phyloP scores from a whole-genome alignment of 495 filamentous ascomycete species.

The Penicillium pancosmium region DNA sequence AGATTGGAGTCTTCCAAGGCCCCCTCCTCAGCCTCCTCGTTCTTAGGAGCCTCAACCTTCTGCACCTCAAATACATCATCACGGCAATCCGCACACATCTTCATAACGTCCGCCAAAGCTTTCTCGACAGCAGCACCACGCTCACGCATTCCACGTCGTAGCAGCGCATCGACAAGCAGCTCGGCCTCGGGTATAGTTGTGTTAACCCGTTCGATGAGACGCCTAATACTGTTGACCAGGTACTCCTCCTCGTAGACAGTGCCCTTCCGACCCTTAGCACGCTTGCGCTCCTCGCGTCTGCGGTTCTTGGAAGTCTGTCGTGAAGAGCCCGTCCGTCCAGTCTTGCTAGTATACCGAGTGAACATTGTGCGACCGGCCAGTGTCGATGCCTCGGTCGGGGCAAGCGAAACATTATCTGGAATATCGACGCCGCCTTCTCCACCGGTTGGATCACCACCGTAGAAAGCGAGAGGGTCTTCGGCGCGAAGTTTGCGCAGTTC shows the following conservation, averaged over 20 bases:
- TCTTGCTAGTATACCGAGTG: slow-evolving; percentile 88
- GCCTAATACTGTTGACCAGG: slow-evolving; percentile 80
- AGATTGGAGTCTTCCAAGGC: slow-evolving; percentile 25
- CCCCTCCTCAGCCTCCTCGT: slow-evolving; percentile 18
- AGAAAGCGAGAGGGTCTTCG: slow-evolving; percentile 79
- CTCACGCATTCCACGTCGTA: slow-evolving; percentile 84
- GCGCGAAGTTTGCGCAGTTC: slow-evolving; percentile 80
- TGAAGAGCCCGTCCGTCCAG: slow-evolving; percentile 71
- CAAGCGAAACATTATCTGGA: slow-evolving; percentile 89
- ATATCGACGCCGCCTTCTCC: slow-evolving; percentile 63
- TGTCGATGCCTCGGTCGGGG: slow-evolving; percentile 79
- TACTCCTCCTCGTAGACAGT: slow-evolving; percentile 98
- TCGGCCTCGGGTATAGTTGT: slow-evolving; percentile 65
- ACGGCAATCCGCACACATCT: slow-evolving; percentile 63
- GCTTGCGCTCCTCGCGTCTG: slow-evolving; percentile 88
- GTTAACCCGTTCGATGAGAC: slow-evolving; percentile 85
- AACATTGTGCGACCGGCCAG: slow-evolving; percentile 75
- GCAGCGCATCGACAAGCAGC: slow-evolving; percentile 70
- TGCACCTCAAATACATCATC: slow-evolving; percentile 65
- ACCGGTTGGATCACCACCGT: slow-evolving; percentile 65
- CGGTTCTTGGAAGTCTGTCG: slow-evolving; percentile 82
- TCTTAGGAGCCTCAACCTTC: slow-evolving; percentile 10
- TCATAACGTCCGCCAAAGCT: slow-evolving; percentile 69
- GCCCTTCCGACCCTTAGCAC: slow-evolving; percentile 90
- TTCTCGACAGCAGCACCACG: slow-evolving; percentile 76